Percentiles rank a stretch among this genome's conserved stretches.
Conservation (phyloP, 2,329 filamentous ascomycete species). For the Pseudopyrenochaeta lycopersici region DNA sequence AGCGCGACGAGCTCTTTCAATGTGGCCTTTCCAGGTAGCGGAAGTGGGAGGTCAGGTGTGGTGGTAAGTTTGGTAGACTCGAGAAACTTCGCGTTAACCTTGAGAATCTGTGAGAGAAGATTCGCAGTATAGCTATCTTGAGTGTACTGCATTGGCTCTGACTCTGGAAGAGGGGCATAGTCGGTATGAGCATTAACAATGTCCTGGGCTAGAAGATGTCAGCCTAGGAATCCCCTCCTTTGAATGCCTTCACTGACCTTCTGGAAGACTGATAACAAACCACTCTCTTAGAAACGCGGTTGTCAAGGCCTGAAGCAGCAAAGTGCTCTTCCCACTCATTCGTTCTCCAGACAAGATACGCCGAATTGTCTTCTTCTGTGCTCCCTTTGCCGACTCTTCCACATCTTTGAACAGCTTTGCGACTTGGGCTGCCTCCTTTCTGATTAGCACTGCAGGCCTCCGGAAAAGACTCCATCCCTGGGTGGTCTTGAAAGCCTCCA, state of each 20-base stretch:
- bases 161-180: constrained; percentile 74
- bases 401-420: constrained; percentile 57
- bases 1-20: constrained; percentile 74
- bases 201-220: constrained; percentile 71
- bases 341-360: constrained; percentile 77
- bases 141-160: constrained; percentile 67
- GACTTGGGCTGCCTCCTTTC: constrained; percentile 79
- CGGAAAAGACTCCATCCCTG: constrained; percentile 91
- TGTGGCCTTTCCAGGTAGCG: constrained; percentile 65
- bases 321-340: constrained; percentile 84
- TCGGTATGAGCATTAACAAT: constrained; percentile 81
- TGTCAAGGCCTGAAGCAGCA: constrained; percentile 83
- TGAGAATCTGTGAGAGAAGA: constrained; percentile 75
- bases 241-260: constrained; percentile 67
- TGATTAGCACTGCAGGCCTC: constrained; percentile 79
- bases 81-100: constrained; percentile 76
- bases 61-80: constrained; percentile 60
- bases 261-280: constrained; percentile 88
- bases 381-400: constrained; percentile 65
- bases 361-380: constrained; percentile 64
- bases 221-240: constrained; percentile 14
- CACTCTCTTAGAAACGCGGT: constrained; percentile 84
- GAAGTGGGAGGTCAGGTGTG: constrained; percentile 66
- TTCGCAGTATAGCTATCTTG: constrained; percentile 81
- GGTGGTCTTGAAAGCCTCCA: constrained; percentile 88